Evolutionary conservation across 768 basidiomycete genomes (phyloP).

Genomic region (Auriscalpium microsporum): DNA sequence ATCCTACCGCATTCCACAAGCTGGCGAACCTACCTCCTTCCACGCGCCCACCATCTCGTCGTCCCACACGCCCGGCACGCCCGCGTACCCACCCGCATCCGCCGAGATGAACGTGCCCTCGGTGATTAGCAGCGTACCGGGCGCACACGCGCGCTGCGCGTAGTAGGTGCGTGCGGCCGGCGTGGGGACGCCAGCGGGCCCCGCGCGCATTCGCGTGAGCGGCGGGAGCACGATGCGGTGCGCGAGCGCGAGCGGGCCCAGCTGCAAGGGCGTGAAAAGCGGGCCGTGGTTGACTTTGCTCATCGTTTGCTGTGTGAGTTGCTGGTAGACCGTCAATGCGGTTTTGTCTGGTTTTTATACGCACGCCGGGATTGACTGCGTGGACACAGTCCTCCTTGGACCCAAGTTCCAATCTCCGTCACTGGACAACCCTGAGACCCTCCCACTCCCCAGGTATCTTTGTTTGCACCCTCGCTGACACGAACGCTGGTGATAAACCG

Average conservation of each 20-base stretch:
- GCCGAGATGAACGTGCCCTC: not conserved
- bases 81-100: not conserved
- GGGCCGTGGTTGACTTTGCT: not conserved
- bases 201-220: slow-evolving; percentile 16
- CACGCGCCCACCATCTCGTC: not conserved
- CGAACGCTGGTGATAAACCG: too few relatives aligned
- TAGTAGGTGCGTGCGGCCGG: slow-evolving; percentile 1
- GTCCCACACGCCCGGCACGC: not conserved
- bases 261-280: slow-evolving; percentile 13
- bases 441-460: too few relatives aligned
- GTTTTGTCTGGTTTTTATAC: too few relatives aligned
- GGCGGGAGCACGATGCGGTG: slow-evolving; percentile 19
- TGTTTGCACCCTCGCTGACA: too few relatives aligned
- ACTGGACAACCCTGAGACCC: too few relatives aligned
- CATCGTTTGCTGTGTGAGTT: too few relatives aligned
- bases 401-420: too few relatives aligned
- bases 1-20: not conserved
- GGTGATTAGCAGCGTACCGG: slow-evolving; percentile 8
- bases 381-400: too few relatives aligned
- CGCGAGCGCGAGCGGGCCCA: slow-evolving; percentile 11
- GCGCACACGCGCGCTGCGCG: slow-evolving; percentile 6
- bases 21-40: not conserved
- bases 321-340: too few relatives aligned
- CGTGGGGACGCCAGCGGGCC: not conserved
- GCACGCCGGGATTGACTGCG: too few relatives aligned